phyloP scores from a whole-genome alignment of 805 yeast genomes.

The Blastobotrys parvus region DNA sequence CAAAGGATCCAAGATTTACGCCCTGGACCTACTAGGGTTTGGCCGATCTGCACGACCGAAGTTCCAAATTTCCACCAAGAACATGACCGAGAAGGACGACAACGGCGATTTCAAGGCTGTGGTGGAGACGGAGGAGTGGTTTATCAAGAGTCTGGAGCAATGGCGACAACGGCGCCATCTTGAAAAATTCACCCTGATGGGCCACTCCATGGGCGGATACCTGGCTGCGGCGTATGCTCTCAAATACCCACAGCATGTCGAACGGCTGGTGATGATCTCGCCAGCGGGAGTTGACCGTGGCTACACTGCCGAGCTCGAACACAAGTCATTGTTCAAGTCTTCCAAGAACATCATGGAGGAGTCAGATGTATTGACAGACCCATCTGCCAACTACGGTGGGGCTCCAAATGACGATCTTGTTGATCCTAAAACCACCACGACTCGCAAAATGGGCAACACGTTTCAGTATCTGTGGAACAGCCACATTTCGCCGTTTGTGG shows the following conservation, averaged over 20 bases:
- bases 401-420: slow-evolving; percentile 5
- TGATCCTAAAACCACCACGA: slow-evolving; percentile 3
- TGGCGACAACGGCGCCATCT: slow-evolving; percentile 53
- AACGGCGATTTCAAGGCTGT: slow-evolving; percentile 24
- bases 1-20: slow-evolving; percentile 63
- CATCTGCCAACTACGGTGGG: slow-evolving; percentile 1
- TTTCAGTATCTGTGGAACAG: slow-evolving; percentile 73
- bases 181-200: slow-evolving; percentile 50
- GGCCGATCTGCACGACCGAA: slow-evolving; percentile 75
- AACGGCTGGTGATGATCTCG: slow-evolving; percentile 67
- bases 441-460: slow-evolving; percentile 52
- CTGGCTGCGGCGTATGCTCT: slow-evolving; percentile 60
- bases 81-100: slow-evolving; percentile 23
- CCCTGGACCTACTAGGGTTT: slow-evolving; percentile 82
- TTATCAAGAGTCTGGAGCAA: slow-evolving; percentile 51
- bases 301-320: slow-evolving; percentile 10
- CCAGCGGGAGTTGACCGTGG: slow-evolving; percentile 72
- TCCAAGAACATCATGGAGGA: neutral
- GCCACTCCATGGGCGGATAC: slow-evolving; percentile 94
- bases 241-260: slow-evolving; percentile 50
- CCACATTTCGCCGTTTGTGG: slow-evolving; percentile 73
- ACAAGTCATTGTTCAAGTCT: slow-evolving; percentile 5
- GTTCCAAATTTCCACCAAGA: slow-evolving; percentile 32
- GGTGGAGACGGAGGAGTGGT: slow-evolving; percentile 49
- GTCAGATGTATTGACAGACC: neutral